These are phyloP conservation scores for Trichoderma arundinaceum DNA, from an alignment of 2,329 filamentous ascomycete species.

Conservation along the genomic window DNA sequence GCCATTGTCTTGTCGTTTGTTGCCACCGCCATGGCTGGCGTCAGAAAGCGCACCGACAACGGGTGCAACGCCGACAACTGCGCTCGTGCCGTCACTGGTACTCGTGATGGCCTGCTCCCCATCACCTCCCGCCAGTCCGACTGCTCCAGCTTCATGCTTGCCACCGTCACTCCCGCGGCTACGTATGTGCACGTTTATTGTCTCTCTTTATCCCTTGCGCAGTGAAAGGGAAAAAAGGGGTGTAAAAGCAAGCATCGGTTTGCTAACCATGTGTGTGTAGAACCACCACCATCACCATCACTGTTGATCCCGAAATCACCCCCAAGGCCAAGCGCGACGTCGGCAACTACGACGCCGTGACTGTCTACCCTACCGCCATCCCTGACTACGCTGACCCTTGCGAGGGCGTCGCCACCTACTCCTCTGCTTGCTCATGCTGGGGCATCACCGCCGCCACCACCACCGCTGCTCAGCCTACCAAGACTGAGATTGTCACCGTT, in stretches of 20 bases:
- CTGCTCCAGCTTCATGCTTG: constrained; percentile 50
- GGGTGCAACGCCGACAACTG: constrained; percentile 53
- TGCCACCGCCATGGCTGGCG: constrained; percentile 46
- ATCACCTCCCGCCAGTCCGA: constrained; percentile 46
- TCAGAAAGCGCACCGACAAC: constrained; percentile 42
- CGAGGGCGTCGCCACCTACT: constrained; percentile 44
- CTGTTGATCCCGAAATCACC: constrained; percentile 43
- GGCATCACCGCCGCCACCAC: constrained; percentile 49
- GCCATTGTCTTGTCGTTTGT: constrained; percentile 47
- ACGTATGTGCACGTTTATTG: constrained; percentile 42
- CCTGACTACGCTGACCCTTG: constrained; percentile 51
- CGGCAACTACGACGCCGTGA: constrained; percentile 42
- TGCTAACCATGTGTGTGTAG: constrained; percentile 31
- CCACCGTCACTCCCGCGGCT: constrained; percentile 49
- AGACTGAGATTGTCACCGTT: constrained; percentile 50
- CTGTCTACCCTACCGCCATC: constrained; percentile 42
- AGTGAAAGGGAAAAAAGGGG: too few relatives aligned
- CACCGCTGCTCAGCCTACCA: constrained; percentile 48
- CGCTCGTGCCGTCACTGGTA: constrained; percentile 54
- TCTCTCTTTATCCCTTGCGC: not conserved
- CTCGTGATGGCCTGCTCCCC: constrained; percentile 45
- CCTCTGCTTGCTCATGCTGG: constrained; percentile 54
- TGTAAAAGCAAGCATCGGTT: not conserved
- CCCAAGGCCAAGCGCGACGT: constrained; percentile 40
- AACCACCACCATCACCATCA: constrained; percentile 48